Evolutionary conservation across 2,329 filamentous ascomycete species (phyloP), one percentile per base, ranked within the genome.

Genomic region (Stylonectria norvegica): DNA sequence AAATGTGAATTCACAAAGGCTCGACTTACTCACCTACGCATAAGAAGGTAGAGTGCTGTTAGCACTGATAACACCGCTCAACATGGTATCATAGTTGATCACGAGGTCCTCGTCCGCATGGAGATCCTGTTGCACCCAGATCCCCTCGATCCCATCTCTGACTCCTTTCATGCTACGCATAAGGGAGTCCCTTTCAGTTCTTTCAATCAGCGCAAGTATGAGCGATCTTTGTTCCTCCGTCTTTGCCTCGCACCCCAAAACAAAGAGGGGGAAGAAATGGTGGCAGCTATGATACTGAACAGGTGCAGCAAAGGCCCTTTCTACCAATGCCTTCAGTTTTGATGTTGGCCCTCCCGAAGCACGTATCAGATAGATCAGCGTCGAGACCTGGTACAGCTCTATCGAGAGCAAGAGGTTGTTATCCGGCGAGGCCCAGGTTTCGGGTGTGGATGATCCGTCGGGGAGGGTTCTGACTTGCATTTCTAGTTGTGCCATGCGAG

Each of bases 41-140:
- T 48, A 42, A 4, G 51, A 48, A 2, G 46, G 43, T 5, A 53
- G 16, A 4, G 40, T 40, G 4, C 14, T 28, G 6, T 14, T 48
- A 9, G 50, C 50, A 25, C 46, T 52, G 5, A 53, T 42, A 0
- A 43, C 43, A 10, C 40, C 36, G 11, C 40, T 43, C 53, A 63
- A 34, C 34, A 60, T 20, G 49, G 42, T 47, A 5, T 56, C 40
- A 38, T 65, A 65, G 12, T 59, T 48, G n/a, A 56, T 16, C 27
- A 65, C 5, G 2, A 60, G 19, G 15, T 64, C 62, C 4, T 20
- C 31, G 14, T 66, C 62, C 0, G 45, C 55, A 23, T 60, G 46
- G 4, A 66, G 52, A 36, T 66, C 63, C 33, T 56, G 58, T 38
- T 65, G 62, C 34, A 57, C 53, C 63, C 63, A 66, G 14, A 64